phyloP scores from a whole-genome alignment of 305 asterid species.

The Fraxinus nigra region DNA sequence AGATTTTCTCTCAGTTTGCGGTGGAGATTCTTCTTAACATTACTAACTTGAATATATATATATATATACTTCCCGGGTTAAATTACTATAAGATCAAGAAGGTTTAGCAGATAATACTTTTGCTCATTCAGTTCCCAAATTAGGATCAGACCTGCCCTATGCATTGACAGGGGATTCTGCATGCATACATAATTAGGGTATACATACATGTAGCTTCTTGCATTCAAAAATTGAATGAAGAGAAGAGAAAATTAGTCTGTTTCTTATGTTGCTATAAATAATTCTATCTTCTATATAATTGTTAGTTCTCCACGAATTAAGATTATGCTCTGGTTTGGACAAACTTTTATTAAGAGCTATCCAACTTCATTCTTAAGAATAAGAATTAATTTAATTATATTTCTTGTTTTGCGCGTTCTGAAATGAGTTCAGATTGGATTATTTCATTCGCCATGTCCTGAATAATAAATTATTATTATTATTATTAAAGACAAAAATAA shows the following conservation, averaged over 20 bases:
- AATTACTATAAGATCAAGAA: not conserved
- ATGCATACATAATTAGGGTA: not conserved
- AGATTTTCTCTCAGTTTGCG: slow-evolving; percentile 50
- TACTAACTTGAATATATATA: not conserved
- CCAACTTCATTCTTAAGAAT: not conserved
- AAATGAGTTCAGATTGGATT: not conserved
- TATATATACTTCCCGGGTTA: not conserved
- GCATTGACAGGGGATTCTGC: not conserved
- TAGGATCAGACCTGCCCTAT: not conserved
- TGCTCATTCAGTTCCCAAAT: not conserved
- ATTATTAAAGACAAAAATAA: no score
- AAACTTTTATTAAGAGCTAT: not conserved
- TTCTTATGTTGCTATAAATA: not conserved
- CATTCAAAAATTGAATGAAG: not conserved
- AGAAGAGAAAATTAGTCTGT: not conserved
- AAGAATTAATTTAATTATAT: not conserved
- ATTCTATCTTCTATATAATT: not conserved
- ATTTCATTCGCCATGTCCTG: not conserved
- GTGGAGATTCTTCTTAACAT: slow-evolving; percentile 25
- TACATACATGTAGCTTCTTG: not conserved
- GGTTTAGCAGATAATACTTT: not conserved
- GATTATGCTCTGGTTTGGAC: not conserved
- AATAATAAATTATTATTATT: no score
- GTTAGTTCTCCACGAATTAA: not conserved
- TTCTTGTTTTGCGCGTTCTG: not conserved